Base-by-base conservation (phyloP, 208 protist genomes). In the Naegleria lovaniensis region DNA sequence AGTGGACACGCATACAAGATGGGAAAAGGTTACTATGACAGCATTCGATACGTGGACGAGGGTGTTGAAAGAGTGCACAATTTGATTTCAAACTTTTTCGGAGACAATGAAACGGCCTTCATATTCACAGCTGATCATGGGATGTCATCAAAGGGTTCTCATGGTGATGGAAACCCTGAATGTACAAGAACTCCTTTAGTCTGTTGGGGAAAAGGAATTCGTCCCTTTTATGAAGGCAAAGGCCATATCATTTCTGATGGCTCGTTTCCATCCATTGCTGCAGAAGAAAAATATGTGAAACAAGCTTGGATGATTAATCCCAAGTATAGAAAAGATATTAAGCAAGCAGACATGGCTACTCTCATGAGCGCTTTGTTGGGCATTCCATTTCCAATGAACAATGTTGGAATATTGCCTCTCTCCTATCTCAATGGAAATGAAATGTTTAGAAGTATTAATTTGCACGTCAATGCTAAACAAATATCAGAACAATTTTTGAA, bases 1-100 rank as follows among this genome's bases (percentile, higher is more conserved):
- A 92, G 91, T 52, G 95, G 95, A 5, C 95, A 97, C 79, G 51
- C 87, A 36, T 90, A 79, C 33, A 75, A 33, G 40, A 52, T 48
- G 15, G 36, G 22, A 29, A 40, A 75, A 33, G 87, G 22, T 0
- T 90, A 90, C 33, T 22, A 33, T 33, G 55, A 90, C 7, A 79
- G 22, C 29, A 41, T 90, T 51, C 29, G 33, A 36, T 90, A 79
- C 41, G 51, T 90, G 0, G 87, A 90, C 33, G 4, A 79, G 13
- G 87, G 55, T 9, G 38, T 90, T n/a, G 4, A 43, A 36, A 79
- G 59, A 51, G 15, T 90, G 0, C 16, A 39, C 25, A 29, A 41
- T 51, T 19, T 38, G 5, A 51, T 90, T 36, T 4, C 39, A 36
- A 13, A 90, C 5, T 79, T 79, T 79, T 90, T 38, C 43, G 13